Percentiles rank a stretch among this genome's conserved stretches.
These are phyloP conservation scores for Eucalyptus cloeziana DNA, from an alignment of 345 rosid genomes.

Conservation along the genomic window DNA sequence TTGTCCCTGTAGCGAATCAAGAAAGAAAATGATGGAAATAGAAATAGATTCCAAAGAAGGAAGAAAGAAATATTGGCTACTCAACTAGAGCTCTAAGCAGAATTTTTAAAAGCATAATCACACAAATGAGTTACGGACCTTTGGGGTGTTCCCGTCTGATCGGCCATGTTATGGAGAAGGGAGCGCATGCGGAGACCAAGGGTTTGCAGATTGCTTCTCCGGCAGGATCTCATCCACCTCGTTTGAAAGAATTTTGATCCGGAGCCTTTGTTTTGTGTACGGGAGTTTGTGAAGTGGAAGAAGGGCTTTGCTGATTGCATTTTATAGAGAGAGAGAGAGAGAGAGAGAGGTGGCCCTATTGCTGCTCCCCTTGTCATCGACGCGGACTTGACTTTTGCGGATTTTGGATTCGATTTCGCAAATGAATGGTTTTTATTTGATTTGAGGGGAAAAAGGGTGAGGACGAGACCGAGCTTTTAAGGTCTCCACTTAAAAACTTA, in stretches of 20 bases:
- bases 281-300: too few species aligned
- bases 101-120: accelerated
- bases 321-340: too few species aligned
- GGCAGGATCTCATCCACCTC: accelerated
- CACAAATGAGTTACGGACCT: accelerated
- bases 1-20: accelerated
- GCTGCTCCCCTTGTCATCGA: accelerated
- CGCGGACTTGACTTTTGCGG: too few species aligned
- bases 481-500: too few species aligned
- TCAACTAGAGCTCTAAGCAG: accelerated
- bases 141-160: accelerated
- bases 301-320: neutral
- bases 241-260: neutral
- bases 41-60: neutral
- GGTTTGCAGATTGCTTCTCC: neutral
- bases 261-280: too few species aligned
- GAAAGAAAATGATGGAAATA: neutral
- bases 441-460: too few species aligned
- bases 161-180: neutral
- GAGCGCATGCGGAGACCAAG: neutral
- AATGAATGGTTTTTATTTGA: too few species aligned
- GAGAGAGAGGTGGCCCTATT: neutral
- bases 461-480: too few species aligned
- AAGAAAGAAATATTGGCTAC: neutral
- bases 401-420: accelerated